These are phyloP conservation scores for Aspergillus fumigatiaffinis DNA, from an alignment of 2,329 filamentous ascomycete species.

Conservation along the genomic window DNA sequence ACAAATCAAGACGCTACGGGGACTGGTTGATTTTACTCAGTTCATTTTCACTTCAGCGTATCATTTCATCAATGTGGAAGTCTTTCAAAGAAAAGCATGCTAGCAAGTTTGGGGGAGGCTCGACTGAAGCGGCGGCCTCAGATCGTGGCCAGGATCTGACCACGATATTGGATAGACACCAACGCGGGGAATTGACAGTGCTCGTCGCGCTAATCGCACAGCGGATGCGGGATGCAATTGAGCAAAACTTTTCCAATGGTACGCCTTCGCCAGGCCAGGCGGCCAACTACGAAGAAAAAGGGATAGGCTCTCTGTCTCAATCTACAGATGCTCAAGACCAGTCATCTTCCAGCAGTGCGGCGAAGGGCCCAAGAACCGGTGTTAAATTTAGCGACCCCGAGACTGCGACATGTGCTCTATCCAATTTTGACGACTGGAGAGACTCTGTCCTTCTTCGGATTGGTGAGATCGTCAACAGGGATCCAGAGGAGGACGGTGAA, in stretches of 20 bases:
- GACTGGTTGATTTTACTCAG: background rate
- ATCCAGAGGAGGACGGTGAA: conserved; percentile 39
- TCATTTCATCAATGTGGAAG: conserved; percentile 26
- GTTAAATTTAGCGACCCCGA: conserved; percentile 44
- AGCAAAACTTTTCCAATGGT: conserved; percentile 35
- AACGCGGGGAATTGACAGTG: conserved; percentile 41
- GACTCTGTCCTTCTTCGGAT: conserved; percentile 65
- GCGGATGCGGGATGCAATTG: conserved; percentile 38
- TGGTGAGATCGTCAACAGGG: conserved; percentile 61
- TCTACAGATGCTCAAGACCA: conserved; percentile 1
- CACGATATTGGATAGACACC: conserved; percentile 38
- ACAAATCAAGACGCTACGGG: background rate
- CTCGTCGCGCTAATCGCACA: conserved; percentile 38
- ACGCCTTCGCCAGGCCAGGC: conserved; percentile 5
- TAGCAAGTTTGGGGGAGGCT: conserved; percentile 25
- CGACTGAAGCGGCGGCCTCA: conserved; percentile 17
- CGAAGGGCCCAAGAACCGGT: conserved; percentile 2
- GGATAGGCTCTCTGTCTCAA: conserved; percentile 15
- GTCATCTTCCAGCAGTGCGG: background rate
- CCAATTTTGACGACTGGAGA: conserved; percentile 79
- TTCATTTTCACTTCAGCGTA: background rate
- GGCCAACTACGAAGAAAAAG: conserved; percentile 22
- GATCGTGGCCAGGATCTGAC: conserved; percentile 38
- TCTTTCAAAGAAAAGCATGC: conserved; percentile 31
- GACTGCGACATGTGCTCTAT: conserved; percentile 58